Base-by-base conservation (phyloP, 257 asterid species). In the Leptodermis oblonga region DNA sequence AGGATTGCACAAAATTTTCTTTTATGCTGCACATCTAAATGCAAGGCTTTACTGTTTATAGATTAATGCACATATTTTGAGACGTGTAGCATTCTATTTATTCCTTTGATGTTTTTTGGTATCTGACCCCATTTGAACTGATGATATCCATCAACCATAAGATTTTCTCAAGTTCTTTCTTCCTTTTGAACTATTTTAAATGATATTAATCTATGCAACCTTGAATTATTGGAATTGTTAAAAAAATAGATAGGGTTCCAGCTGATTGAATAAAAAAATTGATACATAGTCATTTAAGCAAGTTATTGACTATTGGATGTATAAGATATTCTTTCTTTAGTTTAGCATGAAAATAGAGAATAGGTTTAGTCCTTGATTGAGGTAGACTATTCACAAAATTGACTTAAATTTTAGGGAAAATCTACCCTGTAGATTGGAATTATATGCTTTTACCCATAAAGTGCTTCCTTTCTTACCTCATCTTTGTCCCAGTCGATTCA, bases 61-160 rank as follows among this genome's bases (percentile, higher is more conserved):
- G 85, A 83, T 86, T 95, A 80, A 85, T 74, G 78, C 85, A 92
- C 85, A 76, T 86, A 77, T 76, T 76, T 70, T 73, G 79, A 71
- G 74, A 55, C 71, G 72, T 39, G 71, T 81, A 33, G 73, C 74
- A 54, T 66, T 70, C 76, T 82, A 76, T 56, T 82, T 79, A 14
- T 33, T 83, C 68, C 60, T 86, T 65, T 67, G 87, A 11, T 81
- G 82, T 28, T 39, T 84, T 65, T 77, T 78, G 55, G 83, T 82
- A 69, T 74, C 79, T 71, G 87, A 79, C 68, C 82, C 86, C 5
- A 70, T 62, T 66, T 80, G 88, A 7, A 64, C 83, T 62, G 96
- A 87, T 11, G 70, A 86, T 9, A 83, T 81, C 76, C 92, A 84
- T 70, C 96, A 86, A 82, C 88, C 97, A 97, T 93, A 83, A 93